Evolutionary conservation across 345 rosid species (phyloP).

Genomic region (Boechera retrofracta): DNA sequence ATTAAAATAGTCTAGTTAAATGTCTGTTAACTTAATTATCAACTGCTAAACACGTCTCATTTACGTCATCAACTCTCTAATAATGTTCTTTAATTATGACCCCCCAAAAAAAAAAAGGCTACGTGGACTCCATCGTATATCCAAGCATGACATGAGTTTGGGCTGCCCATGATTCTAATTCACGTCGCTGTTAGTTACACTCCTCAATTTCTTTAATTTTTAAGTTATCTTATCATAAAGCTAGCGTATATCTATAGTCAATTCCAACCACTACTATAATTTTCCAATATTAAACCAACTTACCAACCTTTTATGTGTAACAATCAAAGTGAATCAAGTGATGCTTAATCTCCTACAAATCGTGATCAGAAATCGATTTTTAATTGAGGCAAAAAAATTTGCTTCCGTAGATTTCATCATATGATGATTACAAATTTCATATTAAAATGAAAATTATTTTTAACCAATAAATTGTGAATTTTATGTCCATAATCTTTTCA

Average conservation of each 20-base stretch:
- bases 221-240: constrained; percentile 12
- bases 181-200: constrained; percentile 27
- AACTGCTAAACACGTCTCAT: constrained; percentile 33
- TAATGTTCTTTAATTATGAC: constrained; percentile 3
- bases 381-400: neutral
- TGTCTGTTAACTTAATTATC: constrained; percentile 10
- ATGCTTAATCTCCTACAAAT: neutral
- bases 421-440: neutral
- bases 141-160: constrained; percentile 35
- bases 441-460: neutral
- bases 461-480: neutral
- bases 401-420: neutral
- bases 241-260: constrained; percentile 2
- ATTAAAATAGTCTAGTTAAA: neutral
- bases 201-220: neutral
- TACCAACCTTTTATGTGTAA: constrained; percentile 11
- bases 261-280: constrained; percentile 1
- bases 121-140: constrained; percentile 38
- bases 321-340: neutral
- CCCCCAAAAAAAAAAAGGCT: neutral
- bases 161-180: constrained; percentile 35
- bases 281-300: constrained; percentile 4
- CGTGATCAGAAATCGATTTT: neutral
- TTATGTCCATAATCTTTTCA: neutral
- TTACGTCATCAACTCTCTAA: constrained; percentile 34